Percentiles rank a stretch among this genome's conserved stretches.
Conservation (phyloP, 2,329 filamentous ascomycete species). For the Ophiostoma sp. region DNA sequence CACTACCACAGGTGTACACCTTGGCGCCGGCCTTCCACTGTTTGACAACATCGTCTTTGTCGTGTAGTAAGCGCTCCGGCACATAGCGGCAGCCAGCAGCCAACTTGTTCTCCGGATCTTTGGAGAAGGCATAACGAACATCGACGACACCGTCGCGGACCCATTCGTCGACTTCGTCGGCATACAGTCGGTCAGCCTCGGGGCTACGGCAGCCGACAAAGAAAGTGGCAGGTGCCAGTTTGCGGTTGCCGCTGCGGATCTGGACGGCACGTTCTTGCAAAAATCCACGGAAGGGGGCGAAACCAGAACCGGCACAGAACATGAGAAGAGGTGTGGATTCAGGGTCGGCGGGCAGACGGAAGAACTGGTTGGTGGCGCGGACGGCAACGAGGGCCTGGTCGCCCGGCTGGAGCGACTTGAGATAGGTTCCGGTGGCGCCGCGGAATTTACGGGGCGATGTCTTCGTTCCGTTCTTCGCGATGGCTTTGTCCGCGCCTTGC, state of each 20-base stretch:
- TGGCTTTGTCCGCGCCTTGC: neutral
- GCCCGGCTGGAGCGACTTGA: slow-evolving; percentile 53
- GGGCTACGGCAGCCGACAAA: slow-evolving; percentile 31
- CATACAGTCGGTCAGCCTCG: slow-evolving; percentile 44
- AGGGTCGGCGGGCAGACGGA: slow-evolving; percentile 50
- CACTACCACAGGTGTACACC: slow-evolving; percentile 63
- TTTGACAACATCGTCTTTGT: slow-evolving; percentile 36
- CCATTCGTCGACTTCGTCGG: slow-evolving; percentile 60
- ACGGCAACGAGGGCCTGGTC: slow-evolving; percentile 53
- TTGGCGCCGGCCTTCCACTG: slow-evolving; percentile 46
- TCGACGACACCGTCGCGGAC: slow-evolving; percentile 59
- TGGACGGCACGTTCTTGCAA: slow-evolving; percentile 59
- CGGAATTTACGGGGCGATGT: slow-evolving; percentile 39
- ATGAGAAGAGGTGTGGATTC: slow-evolving; percentile 52
- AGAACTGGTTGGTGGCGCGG: slow-evolving; percentile 44
- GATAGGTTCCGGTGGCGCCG: slow-evolving; percentile 62
- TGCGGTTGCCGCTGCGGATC: slow-evolving; percentile 44
- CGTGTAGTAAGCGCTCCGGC: slow-evolving; percentile 53
- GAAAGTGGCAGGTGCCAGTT: slow-evolving; percentile 27
- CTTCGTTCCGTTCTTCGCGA: neutral
- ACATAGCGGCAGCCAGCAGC: slow-evolving; percentile 39
- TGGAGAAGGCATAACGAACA: slow-evolving; percentile 62
- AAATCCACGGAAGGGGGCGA: slow-evolving; percentile 64
- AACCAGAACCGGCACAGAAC: slow-evolving; percentile 54
- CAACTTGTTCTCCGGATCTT: slow-evolving; percentile 45